A percentile compares a stretch with the other conserved stretches of the same genome.
Conservation (phyloP, 2,329 filamentous ascomycete genomes). For the Claviceps sp. region DNA sequence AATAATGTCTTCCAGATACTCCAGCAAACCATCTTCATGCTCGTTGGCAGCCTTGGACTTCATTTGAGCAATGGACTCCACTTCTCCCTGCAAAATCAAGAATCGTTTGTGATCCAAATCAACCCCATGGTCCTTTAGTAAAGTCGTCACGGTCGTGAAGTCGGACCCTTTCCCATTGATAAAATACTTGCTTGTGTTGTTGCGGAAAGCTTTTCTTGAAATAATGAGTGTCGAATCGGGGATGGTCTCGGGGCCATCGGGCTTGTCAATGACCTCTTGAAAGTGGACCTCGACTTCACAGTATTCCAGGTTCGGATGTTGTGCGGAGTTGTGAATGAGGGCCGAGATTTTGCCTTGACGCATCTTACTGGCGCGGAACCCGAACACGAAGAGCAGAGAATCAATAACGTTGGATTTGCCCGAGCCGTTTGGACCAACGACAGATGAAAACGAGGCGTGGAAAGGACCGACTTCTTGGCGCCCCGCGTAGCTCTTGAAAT, state of each 20-base stretch:
- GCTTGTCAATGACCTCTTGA: constrained; percentile 80
- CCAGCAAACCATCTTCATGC: constrained; percentile 88
- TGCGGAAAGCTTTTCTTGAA: constrained; percentile 88
- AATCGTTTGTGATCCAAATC: constrained; percentile 98
- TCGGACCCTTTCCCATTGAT: constrained; percentile 83
- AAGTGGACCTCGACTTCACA: constrained; percentile 98
- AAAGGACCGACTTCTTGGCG: constrained; percentile 92
- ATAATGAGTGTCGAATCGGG: constrained; percentile 77
- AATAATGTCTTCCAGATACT: constrained; percentile 97
- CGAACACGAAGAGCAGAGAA: constrained; percentile 95
- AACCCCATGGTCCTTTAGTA: constrained; percentile 77
- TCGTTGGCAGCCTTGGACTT: constrained; percentile 91
- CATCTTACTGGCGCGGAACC: constrained; percentile 98
- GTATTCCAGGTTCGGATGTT: constrained; percentile 69
- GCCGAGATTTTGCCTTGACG: constrained; percentile 96
- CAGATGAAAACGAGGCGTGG: constrained; percentile 92
- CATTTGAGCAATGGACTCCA: constrained; percentile 98
- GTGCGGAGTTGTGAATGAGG: constrained; percentile 90
- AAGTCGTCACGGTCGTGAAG: constrained; percentile 79
- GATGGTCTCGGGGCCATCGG: constrained; percentile 61
- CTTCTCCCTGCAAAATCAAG: constrained; percentile 90
- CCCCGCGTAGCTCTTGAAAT: constrained; percentile 98
- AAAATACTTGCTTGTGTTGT: constrained; percentile 97
- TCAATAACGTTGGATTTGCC: constrained; percentile 99
- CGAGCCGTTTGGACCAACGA: constrained; percentile 94